These are phyloP conservation scores for Isochrysis galbana DNA, from an alignment of 78 protist genomes.

Conservation along the genomic window DNA sequence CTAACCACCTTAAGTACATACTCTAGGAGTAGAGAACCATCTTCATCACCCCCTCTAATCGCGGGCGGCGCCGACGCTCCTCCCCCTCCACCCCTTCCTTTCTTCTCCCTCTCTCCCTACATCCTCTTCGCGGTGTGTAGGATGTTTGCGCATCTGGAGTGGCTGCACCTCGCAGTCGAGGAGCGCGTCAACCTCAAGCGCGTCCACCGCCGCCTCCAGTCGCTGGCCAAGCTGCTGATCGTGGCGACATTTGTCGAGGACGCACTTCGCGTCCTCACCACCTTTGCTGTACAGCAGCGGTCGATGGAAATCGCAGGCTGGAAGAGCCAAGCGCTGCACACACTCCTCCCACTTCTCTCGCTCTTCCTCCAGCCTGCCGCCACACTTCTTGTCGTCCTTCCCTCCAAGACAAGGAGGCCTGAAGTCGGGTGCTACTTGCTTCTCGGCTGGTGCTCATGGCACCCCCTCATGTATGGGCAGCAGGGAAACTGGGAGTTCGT, in stretches of 20 bases:
- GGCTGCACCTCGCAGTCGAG: not conserved
- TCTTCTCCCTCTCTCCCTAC: too few species aligned
- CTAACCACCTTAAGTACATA: too few species aligned
- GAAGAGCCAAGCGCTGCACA: not conserved
- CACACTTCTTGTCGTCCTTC: not conserved
- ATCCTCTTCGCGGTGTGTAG: too few species aligned
- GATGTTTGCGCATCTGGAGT: too few species aligned
- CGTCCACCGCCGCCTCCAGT: not conserved
- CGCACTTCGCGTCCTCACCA: not conserved
- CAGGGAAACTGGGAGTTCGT: not conserved
- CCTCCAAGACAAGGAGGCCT: not conserved
- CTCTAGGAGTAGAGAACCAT: too few species aligned
- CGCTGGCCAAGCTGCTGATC: not conserved
- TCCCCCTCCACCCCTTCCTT: too few species aligned
- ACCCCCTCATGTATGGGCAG: not conserved
- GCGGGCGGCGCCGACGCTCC: too few species aligned
- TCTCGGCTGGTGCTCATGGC: not conserved
- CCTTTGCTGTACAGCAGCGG: not conserved
- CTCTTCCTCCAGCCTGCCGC: not conserved
- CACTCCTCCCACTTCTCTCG: not conserved
- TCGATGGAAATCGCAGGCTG: not conserved
- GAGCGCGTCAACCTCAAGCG: not conserved
- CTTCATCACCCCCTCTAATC: too few species aligned
- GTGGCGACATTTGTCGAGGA: not conserved
- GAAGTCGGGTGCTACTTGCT: not conserved